Percentiles rank a stretch among this genome's conserved stretches.
These are phyloP conservation scores for Westerdykella aurantiaca DNA, from an alignment of 2,329 filamentous ascomycete species.

Conservation along the genomic window DNA sequence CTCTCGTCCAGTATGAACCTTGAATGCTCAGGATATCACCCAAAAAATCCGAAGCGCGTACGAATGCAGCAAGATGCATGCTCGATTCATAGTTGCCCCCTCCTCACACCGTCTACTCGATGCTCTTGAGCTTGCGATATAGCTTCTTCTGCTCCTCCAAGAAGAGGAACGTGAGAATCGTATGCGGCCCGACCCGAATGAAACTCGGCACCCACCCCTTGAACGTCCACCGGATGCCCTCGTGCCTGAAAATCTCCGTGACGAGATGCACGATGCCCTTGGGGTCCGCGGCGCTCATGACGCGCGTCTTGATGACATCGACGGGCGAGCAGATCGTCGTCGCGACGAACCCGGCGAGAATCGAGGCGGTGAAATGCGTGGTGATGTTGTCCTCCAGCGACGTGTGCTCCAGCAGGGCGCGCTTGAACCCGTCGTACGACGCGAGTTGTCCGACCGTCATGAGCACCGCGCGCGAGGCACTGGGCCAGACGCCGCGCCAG, in stretches of 20 bases:
- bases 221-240: conserved; percentile 79
- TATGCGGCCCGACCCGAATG: conserved; percentile 65
- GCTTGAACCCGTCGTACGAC: conserved; percentile 79
- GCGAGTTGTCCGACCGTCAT: conserved; percentile 85
- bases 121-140: conserved; percentile 47
- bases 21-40: no score
- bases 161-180: conserved; percentile 80
- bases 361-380: conserved; percentile 72
- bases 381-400: conserved; percentile 61
- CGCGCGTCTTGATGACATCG: conserved; percentile 82
- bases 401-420: conserved; percentile 59
- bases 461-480: conserved; percentile 71
- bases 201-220: conserved; percentile 84
- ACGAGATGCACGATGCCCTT: conserved; percentile 56
- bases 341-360: conserved; percentile 74
- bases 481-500: conserved; percentile 82
- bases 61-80: conserved; percentile 1
- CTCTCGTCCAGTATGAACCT: no score
- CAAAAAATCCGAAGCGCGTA: background rate
- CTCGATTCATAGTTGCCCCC: background rate
- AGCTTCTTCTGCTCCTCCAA: conserved; percentile 79
- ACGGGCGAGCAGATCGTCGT: conserved; percentile 81
- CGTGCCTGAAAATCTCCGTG: conserved; percentile 60
- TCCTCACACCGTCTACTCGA: conserved; percentile 9
- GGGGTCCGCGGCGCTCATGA: conserved; percentile 64